Evolutionary conservation across 2,329 filamentous ascomycete species (phyloP).

Genomic region (Drechslera avenae): DNA sequence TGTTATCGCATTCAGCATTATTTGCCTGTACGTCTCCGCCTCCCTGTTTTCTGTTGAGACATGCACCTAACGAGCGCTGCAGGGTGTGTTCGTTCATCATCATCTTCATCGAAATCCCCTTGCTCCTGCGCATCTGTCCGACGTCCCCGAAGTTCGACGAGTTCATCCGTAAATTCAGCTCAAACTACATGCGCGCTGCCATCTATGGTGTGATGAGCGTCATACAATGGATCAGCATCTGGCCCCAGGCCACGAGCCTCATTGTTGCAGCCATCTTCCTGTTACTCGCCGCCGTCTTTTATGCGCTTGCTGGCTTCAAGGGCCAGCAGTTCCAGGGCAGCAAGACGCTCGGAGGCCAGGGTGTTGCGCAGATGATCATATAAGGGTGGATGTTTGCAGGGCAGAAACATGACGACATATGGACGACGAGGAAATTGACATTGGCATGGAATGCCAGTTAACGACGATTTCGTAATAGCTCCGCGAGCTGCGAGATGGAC

Average conservation of each 20-base stretch:
- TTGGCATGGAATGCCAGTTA: conserved; percentile 4
- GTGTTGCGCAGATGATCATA: conserved; percentile 97
- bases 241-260: conserved; percentile 68
- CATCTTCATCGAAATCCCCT: conserved; percentile 73
- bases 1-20: conserved; percentile 63
- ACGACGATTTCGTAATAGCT: not conserved
- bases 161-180: conserved; percentile 89
- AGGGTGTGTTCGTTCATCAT: conserved; percentile 57
- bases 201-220: conserved; percentile 82
- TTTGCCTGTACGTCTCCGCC: conserved; percentile 53
- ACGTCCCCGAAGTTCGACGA: conserved; percentile 88
- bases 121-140: conserved; percentile 95
- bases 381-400: conserved; percentile 14
- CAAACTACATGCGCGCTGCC: conserved; percentile 93
- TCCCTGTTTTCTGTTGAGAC: not conserved
- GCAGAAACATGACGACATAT: not conserved
- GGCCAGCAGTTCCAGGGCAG: conserved; percentile 87
- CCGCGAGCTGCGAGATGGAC: not conserved
- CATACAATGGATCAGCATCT: conserved; percentile 82
- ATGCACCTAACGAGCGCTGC: conserved; percentile 12
- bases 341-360: conserved; percentile 93
- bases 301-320: conserved; percentile 77
- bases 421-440: not conserved
- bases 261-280: conserved; percentile 87
- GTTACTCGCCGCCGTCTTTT: conserved; percentile 77